These are phyloP conservation scores for Camellia sinensis DNA, from an alignment of 148 eudicot species.

Conservation along the genomic window DNA sequence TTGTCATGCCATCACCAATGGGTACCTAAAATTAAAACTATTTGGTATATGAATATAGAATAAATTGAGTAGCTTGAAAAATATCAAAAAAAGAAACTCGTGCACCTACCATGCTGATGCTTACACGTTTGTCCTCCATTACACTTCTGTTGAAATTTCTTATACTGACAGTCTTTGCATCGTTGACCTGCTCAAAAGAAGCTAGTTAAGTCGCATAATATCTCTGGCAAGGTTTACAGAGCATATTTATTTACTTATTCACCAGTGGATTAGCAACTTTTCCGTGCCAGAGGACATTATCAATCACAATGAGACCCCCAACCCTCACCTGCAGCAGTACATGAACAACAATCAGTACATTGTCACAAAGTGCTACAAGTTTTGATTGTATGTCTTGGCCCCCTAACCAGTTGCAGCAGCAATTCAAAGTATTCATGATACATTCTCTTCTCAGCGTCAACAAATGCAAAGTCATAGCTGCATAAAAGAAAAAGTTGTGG, in stretches of 20 bases:
- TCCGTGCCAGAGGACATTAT: slow-evolving; percentile 97
- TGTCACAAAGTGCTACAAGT: neutral
- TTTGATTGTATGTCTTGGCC: slow-evolving; percentile 13
- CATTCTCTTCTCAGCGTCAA: slow-evolving; percentile 94
- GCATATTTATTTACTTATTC: slow-evolving; percentile 9
- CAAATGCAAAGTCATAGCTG: slow-evolving; percentile 94
- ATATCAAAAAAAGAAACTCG: neutral
- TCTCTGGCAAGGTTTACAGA: slow-evolving; percentile 2
- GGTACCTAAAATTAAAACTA: slow-evolving; percentile 49
- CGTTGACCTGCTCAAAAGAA: slow-evolving; percentile 46
- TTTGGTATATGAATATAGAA: neutral
- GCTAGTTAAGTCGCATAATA: slow-evolving; percentile 1
- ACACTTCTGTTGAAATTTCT: slow-evolving; percentile 66
- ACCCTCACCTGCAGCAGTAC: slow-evolving; percentile 57
- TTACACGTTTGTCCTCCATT: slow-evolving; percentile 70
- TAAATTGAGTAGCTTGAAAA: neutral
- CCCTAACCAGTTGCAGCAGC: slow-evolving; percentile 61
- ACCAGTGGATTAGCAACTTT: slow-evolving; percentile 85
- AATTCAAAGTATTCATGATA: slow-evolving; percentile 78
- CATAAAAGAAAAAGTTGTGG: slow-evolving; percentile 11
- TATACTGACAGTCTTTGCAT: slow-evolving; percentile 64
- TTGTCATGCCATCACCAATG: slow-evolving; percentile 97
- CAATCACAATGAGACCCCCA: slow-evolving; percentile 84
- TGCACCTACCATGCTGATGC: slow-evolving; percentile 66
- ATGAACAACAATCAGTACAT: slow-evolving; percentile 14